Evolutionary conservation across 352 stramenopile species (phyloP), one percentile per base, ranked within the genome.

Genomic region (Pythium grandisporangium): DNA sequence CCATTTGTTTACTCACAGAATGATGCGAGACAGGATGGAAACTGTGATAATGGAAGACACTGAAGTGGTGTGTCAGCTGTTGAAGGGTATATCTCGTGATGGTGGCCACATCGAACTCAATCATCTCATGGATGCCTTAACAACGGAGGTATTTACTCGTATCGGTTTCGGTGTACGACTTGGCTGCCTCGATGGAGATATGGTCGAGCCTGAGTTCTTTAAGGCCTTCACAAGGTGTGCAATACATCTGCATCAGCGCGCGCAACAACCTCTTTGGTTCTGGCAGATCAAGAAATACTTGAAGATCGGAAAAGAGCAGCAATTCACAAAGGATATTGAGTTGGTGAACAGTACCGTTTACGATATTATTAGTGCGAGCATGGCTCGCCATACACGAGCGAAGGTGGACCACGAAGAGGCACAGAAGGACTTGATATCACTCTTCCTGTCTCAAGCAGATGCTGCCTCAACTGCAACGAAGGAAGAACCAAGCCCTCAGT

Each of bases 1-100:
- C 37, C 82, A 95, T 42, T 87, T 97, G 16, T 95, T 95, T 37
- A 85, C 73, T 4, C 65, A 62, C 42, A 58, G 63, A 24, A 76
- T 63, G 61, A 70, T 86, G 45, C 48, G 53, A 37, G 52, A 75
- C 21, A 58, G 50, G 12, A 77, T 88, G 71, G 53, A 78, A n/a
- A 43, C 54, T 7, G 58, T 68, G 6, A 63, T 86, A 22, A 45
- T 55, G 6, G 61, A 82, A 4, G 53, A 73, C 22, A 67, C 59
- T 22, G 49, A 30, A 6, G 13, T 62, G 16, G 30, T 85, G 12
- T 52, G 64, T 4, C 53, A 51, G 20, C 58, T 58, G 3, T 61
- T 88, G 5, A 26, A 45, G 1, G 34, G 35, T 0, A 43, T 40
- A 13, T 36, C 48, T 6, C 47, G 41, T 1, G 40, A n/a, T 1